These are phyloP conservation scores for Psidium friedrichsthalianum DNA, from an alignment of 345 rosid species.

Conservation along the genomic window DNA sequence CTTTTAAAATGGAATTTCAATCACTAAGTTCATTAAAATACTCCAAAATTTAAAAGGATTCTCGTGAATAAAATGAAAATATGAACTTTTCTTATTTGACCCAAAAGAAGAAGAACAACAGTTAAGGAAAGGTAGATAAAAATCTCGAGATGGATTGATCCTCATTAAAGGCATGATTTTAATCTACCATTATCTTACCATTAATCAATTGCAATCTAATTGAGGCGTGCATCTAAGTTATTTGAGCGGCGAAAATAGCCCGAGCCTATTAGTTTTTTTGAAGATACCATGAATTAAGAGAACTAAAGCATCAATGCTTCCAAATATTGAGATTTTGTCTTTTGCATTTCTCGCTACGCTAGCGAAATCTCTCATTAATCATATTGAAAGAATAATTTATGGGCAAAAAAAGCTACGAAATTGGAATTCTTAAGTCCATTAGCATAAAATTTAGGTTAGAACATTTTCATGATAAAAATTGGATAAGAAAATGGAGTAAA, in stretches of 20 bases:
- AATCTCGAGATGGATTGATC: not conserved
- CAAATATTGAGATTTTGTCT: not conserved
- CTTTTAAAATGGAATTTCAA: not conserved
- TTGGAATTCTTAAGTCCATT: not conserved
- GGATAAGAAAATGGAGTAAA: not conserved
- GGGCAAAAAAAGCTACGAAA: not conserved
- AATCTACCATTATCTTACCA: not conserved
- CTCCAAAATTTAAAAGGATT: not conserved
- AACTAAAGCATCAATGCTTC: not conserved
- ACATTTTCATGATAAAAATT: not conserved
- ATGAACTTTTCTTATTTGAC: not conserved
- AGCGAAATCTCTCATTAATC: not conserved
- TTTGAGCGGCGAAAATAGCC: not conserved
- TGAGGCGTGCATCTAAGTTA: not conserved
- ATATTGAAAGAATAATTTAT: not conserved
- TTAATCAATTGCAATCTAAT: not conserved
- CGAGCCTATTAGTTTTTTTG: not conserved
- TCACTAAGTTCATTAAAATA: not conserved
- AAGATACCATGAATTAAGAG: not conserved
- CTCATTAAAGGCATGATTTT: not conserved
- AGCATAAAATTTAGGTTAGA: not conserved
- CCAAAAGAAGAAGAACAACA: not conserved
- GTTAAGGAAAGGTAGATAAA: not conserved
- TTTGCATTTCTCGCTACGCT: not conserved
- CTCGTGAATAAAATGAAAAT: not conserved